phyloP scores from a whole-genome alignment of 441 rosid genomes.

The Populus trichocarpa region DNA sequence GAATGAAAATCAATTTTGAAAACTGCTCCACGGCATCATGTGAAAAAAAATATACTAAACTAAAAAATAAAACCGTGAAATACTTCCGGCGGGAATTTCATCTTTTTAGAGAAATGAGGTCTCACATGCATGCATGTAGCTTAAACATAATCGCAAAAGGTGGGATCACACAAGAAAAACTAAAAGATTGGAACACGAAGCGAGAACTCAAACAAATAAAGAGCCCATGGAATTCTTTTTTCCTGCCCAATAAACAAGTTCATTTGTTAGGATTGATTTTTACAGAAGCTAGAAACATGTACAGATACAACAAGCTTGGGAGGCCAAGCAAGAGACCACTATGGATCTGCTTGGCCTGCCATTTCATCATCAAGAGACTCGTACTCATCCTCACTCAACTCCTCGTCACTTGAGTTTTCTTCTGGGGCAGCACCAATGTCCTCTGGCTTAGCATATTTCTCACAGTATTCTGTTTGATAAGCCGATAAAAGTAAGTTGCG shows the following conservation, averaged over 20 bases:
- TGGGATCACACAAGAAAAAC: not conserved
- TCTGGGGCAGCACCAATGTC: constrained; percentile 45
- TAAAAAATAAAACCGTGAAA: not conserved
- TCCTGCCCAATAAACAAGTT: constrained; percentile 3
- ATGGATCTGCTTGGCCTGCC: constrained; percentile 69
- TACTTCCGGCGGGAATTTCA: not conserved
- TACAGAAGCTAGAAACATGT: constrained; percentile 12
- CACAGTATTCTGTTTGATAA: constrained; percentile 50
- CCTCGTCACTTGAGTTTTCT: constrained; percentile 58
- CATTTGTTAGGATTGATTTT: constrained; percentile 5
- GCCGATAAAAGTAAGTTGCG: not conserved
- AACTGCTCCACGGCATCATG: too few relatives aligned
- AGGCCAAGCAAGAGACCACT: not conserved
- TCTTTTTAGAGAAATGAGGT: too few relatives aligned
- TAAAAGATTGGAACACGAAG: not conserved
- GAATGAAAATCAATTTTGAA: too few relatives aligned
- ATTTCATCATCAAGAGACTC: constrained; percentile 55
- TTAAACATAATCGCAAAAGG: not conserved
- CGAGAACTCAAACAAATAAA: constrained; percentile 11
- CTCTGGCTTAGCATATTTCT: constrained; percentile 67
- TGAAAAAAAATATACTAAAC: too few relatives aligned
- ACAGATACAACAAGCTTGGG: constrained; percentile 20
- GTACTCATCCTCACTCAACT: constrained; percentile 55
- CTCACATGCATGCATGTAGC: not conserved
- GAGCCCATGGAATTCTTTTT: constrained; percentile 5